These are phyloP conservation scores for Boletellus deceptivus DNA, from an alignment of 1,284 basidiomycete species.

Conservation along the genomic window DNA sequence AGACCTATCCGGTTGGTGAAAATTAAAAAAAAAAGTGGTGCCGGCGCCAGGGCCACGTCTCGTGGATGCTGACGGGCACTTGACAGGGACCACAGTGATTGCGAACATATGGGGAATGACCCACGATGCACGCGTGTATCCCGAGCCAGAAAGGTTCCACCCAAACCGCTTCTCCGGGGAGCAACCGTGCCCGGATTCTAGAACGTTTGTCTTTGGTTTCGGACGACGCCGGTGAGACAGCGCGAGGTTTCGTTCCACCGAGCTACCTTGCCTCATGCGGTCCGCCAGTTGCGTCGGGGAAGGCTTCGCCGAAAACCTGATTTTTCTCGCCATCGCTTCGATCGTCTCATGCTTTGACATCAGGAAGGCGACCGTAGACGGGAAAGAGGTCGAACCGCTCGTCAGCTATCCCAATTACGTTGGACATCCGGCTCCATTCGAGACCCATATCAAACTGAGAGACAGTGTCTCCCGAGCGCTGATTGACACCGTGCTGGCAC, in stretches of 20 bases:
- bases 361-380: neutral
- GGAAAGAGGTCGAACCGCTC: constrained; percentile 1
- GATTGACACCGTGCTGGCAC: neutral
- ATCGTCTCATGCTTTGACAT: constrained; percentile 3
- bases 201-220: constrained; percentile 1
- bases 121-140: constrained; percentile 4
- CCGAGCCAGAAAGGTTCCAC: constrained; percentile 1
- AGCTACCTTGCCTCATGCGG: neutral
- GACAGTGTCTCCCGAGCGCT: neutral
- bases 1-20: neutral
- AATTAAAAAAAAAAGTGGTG: neutral
- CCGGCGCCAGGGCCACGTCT: neutral
- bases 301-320: constrained; percentile 1
- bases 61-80: neutral
- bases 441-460: neutral
- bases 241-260: neutral
- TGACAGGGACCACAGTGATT: neutral
- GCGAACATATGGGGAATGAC: constrained; percentile 7
- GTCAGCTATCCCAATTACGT: constrained; percentile 2
- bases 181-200: neutral
- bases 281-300: constrained; percentile 1
- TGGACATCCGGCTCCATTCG: constrained; percentile 3
- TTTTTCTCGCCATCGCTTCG: neutral
- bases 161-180: constrained; percentile 3
- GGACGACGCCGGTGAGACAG: constrained; percentile 5